These are phyloP conservation scores for Rhizopogon vinicolor DNA, from an alignment of 768 basidiomycete genomes.

Conservation along the genomic window DNA sequence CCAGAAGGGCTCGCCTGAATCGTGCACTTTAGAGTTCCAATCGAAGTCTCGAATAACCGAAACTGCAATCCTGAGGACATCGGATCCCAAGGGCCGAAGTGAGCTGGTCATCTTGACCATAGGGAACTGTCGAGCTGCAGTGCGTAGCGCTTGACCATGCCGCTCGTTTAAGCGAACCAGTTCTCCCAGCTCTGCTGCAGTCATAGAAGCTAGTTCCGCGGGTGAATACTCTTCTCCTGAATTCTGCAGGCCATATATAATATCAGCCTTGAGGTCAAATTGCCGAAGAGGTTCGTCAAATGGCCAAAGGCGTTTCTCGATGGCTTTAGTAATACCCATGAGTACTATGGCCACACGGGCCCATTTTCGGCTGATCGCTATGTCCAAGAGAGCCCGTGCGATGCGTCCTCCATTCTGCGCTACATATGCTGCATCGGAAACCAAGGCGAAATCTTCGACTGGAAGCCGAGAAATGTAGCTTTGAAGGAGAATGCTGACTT, in stretches of 20 bases:
- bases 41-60: slow-evolving; percentile 63
- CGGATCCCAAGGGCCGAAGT: slow-evolving; percentile 78
- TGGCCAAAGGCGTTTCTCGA: slow-evolving; percentile 92
- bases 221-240: slow-evolving; percentile 82
- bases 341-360: slow-evolving; percentile 75
- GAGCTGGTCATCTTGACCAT: slow-evolving; percentile 57
- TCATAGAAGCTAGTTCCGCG: slow-evolving; percentile 63
- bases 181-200: slow-evolving; percentile 66
- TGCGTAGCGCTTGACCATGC: slow-evolving; percentile 75
- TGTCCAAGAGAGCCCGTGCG: slow-evolving; percentile 89
- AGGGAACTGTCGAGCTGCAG: slow-evolving; percentile 85
- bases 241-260: slow-evolving; percentile 70
- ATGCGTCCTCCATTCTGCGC: slow-evolving; percentile 96
- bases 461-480: slow-evolving; percentile 75
- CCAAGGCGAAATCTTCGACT: slow-evolving; percentile 93
- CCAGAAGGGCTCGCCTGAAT: slow-evolving; percentile 83
- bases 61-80: slow-evolving; percentile 75
- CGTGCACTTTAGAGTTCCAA: slow-evolving; percentile 78
- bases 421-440: slow-evolving; percentile 92
- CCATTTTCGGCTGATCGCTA: slow-evolving; percentile 91
- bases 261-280: slow-evolving; percentile 70
- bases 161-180: slow-evolving; percentile 82
- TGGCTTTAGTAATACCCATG: slow-evolving; percentile 88
- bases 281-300: slow-evolving; percentile 89
- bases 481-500: slow-evolving; percentile 95